Conservation (phyloP, 1,139 yeast genomes). For the Debaryomyces robertsiae region DNA sequence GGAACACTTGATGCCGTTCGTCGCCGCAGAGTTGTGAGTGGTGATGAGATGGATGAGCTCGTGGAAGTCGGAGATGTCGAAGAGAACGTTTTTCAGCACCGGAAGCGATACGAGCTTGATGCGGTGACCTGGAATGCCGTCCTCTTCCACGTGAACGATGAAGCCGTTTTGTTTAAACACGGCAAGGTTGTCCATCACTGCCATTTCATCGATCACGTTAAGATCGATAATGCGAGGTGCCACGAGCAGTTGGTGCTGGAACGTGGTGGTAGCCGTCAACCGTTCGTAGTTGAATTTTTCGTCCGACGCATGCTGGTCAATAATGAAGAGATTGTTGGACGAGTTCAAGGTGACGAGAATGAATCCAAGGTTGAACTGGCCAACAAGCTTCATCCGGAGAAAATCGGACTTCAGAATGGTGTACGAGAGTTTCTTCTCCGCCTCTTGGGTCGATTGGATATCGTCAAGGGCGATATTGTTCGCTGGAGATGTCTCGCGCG, state of each 20-base stretch:
- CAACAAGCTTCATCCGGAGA: constrained; percentile 70
- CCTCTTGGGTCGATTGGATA: constrained; percentile 35
- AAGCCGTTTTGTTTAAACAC: constrained; percentile 79
- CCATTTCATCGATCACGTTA: constrained; percentile 75
- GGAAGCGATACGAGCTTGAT: constrained; percentile 68
- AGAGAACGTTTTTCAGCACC: constrained; percentile 65
- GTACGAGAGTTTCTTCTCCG: constrained; percentile 55
- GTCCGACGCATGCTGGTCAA: constrained; percentile 98
- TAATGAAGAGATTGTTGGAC: constrained; percentile 67
- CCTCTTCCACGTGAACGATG: constrained; percentile 48
- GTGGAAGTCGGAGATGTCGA: constrained; percentile 67
- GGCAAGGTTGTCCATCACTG: constrained; percentile 58
- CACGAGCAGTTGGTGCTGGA: constrained; percentile 68
- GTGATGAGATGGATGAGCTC: constrained; percentile 70
- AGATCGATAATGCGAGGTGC: constrained; percentile 65
- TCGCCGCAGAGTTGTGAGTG: constrained; percentile 25
- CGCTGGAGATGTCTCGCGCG: not conserved
- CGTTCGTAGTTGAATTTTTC: constrained; percentile 89
- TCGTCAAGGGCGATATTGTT: constrained; percentile 20
- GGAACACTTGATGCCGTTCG: constrained; percentile 59
- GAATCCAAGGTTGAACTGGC: constrained; percentile 93
- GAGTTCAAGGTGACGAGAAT: constrained; percentile 59
- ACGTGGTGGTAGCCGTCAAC: constrained; percentile 34
- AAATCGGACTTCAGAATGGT: constrained; percentile 68
- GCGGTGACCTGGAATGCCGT: constrained; percentile 56